Conservation (phyloP, 2,329 filamentous ascomycete species). For the Xylaria arbuscula region DNA sequence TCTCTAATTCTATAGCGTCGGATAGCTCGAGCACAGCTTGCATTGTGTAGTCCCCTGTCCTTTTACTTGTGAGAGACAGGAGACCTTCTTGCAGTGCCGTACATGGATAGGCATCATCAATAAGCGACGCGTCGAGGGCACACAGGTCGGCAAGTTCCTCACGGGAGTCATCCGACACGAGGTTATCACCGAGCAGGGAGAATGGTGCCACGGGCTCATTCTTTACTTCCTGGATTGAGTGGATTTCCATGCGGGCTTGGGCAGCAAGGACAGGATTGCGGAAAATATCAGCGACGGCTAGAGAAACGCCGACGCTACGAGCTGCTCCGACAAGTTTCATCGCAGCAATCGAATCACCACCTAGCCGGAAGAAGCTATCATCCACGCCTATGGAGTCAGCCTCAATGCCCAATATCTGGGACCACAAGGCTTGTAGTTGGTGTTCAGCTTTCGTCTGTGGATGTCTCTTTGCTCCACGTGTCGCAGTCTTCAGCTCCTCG, state of each 20-base stretch:
- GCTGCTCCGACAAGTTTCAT: slow-evolving; percentile 12
- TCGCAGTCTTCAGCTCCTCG: slow-evolving; percentile 3
- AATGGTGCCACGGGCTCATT: not conserved
- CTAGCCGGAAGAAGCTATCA: slow-evolving; percentile 11
- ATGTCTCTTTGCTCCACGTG: slow-evolving; percentile 5
- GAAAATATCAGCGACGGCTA: slow-evolving; percentile 5
- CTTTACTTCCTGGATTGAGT: not conserved
- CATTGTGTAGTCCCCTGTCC: slow-evolving; percentile 2
- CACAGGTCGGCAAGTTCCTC: not conserved
- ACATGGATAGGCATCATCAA: slow-evolving; percentile 11
- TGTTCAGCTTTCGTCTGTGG: slow-evolving; percentile 7
- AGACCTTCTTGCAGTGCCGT: slow-evolving; percentile 7
- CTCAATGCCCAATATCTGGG: not conserved
- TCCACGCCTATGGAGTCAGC: slow-evolving; percentile 5
- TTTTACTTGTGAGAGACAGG: not conserved
- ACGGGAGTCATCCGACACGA: not conserved
- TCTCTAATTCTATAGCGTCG: not conserved
- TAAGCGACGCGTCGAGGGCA: not conserved
- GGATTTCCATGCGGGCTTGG: not conserved
- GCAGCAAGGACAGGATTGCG: slow-evolving; percentile 2
- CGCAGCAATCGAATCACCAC: slow-evolving; percentile 15
- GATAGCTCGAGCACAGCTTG: slow-evolving; percentile 9
- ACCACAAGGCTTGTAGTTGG: slow-evolving; percentile 4
- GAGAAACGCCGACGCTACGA: not conserved
- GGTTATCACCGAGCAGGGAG: not conserved